These are phyloP conservation scores for Gynochthodes officinalis DNA, from an alignment of 257 asterid species.

Conservation along the genomic window DNA sequence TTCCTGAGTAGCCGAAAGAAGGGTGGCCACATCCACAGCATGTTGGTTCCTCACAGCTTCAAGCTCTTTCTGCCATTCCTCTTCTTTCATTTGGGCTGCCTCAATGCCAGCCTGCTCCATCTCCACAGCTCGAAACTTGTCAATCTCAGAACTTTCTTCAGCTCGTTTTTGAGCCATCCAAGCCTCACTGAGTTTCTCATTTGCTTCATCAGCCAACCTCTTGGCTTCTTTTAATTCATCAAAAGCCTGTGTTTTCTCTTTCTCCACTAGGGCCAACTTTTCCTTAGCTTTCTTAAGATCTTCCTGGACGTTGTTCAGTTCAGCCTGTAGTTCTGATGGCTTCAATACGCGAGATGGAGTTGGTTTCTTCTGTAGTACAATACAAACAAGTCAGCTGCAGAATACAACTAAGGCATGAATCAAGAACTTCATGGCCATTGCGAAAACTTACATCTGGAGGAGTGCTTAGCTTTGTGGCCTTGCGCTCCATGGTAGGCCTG, in stretches of 20 bases:
- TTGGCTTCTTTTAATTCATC: conserved; percentile 72
- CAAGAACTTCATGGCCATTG: neutral
- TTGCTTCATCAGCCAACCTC: conserved; percentile 66
- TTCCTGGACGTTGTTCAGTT: conserved; percentile 58
- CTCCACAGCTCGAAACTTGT: conserved; percentile 82
- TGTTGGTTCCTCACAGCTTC: conserved; percentile 77
- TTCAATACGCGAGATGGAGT: conserved; percentile 38
- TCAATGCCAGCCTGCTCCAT: conserved; percentile 92
- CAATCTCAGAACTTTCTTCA: conserved; percentile 81
- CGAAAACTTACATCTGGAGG: conserved; percentile 65
- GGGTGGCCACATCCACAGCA: conserved; percentile 69
- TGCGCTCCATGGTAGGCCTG: conserved; percentile 57
- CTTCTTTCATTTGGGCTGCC: conserved; percentile 76
- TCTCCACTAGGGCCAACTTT: conserved; percentile 58
- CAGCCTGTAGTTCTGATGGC: conserved; percentile 68
- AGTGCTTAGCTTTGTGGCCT: conserved; percentile 59
- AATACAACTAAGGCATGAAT: neutral
- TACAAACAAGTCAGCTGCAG: conserved; percentile 11
- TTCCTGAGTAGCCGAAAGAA: conserved; percentile 63
- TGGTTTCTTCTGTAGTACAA: conserved; percentile 56
- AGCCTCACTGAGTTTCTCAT: conserved; percentile 87
- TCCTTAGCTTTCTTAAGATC: conserved; percentile 84
- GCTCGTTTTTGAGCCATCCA: conserved; percentile 77
- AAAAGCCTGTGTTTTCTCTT: conserved; percentile 70
- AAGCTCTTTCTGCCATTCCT: conserved; percentile 72